These are phyloP conservation scores for Heliocybe sulcata DNA, from an alignment of 1,284 basidiomycete genomes.

Conservation along the genomic window DNA sequence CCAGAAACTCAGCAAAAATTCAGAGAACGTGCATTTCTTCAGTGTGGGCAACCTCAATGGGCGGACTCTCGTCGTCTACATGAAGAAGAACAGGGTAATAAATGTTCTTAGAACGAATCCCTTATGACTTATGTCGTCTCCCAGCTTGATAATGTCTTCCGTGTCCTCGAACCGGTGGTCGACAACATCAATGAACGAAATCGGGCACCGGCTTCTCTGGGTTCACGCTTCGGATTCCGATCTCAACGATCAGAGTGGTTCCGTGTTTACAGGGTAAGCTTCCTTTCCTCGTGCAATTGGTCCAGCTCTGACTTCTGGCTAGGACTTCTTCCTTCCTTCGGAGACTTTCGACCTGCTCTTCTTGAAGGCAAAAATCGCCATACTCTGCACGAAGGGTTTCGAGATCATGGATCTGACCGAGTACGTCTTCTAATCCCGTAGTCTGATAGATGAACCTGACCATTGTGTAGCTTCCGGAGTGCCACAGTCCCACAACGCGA, in stretches of 20 bases:
- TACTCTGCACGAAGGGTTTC: conserved; percentile 91
- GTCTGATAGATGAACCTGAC: conserved; percentile 2
- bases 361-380: conserved; percentile 85
- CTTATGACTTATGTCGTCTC: conserved; percentile 1
- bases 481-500: conserved; percentile 82
- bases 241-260: conserved; percentile 87
- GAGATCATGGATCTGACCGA: conserved; percentile 94
- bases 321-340: conserved; percentile 88
- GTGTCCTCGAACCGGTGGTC: conserved; percentile 87
- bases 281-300: background rate
- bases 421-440: conserved; percentile 33
- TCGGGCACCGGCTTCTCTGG: conserved; percentile 58
- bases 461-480: conserved; percentile 64
- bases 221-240: conserved; percentile 68
- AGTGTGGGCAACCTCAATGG: conserved; percentile 82
- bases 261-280: conserved; percentile 68
- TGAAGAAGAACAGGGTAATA: conserved; percentile 90
- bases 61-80: conserved; percentile 87
- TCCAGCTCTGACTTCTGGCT: background rate
- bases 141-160: conserved; percentile 84
- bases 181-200: conserved; percentile 77
- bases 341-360: conserved; percentile 89
- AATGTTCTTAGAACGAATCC: background rate
- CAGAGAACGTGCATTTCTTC: conserved; percentile 92
- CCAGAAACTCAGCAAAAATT: conserved; percentile 79